These are phyloP conservation scores for Crithidia thermophila DNA, from an alignment of 208 protist species.

Conservation along the genomic window DNA sequence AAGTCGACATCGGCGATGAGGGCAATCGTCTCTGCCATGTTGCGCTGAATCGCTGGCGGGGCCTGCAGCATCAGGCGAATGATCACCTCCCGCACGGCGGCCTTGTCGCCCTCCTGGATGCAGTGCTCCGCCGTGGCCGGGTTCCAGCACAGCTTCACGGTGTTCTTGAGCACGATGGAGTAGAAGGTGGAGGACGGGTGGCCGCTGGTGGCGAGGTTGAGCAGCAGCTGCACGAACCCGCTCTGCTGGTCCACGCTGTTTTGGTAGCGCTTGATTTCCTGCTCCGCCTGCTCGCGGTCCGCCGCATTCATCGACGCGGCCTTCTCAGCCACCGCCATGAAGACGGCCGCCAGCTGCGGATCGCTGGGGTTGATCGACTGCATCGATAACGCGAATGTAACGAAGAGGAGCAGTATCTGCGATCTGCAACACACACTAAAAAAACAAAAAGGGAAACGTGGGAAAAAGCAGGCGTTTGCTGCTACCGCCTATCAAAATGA, in stretches of 20 bases:
- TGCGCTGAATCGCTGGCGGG: constrained; percentile 64
- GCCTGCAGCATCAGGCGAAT: constrained; percentile 66
- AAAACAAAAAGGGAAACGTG: too few species aligned
- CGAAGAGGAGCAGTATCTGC: neutral
- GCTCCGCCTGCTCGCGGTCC: constrained; percentile 58
- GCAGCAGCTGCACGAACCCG: constrained; percentile 71
- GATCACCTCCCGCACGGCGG: constrained; percentile 52
- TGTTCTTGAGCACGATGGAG: constrained; percentile 90
- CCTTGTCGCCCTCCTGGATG: constrained; percentile 78
- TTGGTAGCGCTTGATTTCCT: constrained; percentile 61
- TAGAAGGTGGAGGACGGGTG: constrained; percentile 52
- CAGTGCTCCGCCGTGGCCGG: constrained; percentile 71
- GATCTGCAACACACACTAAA: too few species aligned
- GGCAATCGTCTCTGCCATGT: constrained; percentile 89
- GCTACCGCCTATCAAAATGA: too few species aligned
- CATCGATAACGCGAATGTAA: constrained; percentile 38
- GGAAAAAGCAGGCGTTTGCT: too few species aligned
- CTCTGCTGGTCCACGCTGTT: constrained; percentile 64
- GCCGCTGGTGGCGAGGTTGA: constrained; percentile 41
- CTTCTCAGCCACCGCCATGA: constrained; percentile 40
- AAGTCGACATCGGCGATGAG: constrained; percentile 94
- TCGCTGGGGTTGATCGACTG: constrained; percentile 55
- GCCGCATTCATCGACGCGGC: constrained; percentile 52
- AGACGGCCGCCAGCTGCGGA: constrained; percentile 29
- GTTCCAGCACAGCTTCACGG: constrained; percentile 85